A percentile compares a stretch with the other conserved stretches of the same genome.
phyloP scores from a whole-genome alignment of 140 eudicot species.

The Anethum foeniculum region DNA sequence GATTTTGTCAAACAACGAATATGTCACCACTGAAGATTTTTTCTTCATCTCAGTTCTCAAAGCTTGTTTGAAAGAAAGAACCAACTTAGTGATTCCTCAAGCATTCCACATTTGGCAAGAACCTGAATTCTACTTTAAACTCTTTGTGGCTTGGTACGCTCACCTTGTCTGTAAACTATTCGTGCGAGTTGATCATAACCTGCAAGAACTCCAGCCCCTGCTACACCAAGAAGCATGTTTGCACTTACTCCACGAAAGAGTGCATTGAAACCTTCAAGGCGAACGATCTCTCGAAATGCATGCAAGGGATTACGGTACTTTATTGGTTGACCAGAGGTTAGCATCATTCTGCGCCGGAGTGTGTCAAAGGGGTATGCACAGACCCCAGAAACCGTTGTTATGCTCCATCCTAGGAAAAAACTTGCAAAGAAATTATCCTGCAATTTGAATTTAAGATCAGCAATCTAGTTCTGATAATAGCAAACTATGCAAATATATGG shows the following conservation, averaged over 20 bases:
- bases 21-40: background rate
- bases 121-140: conserved; percentile 28
- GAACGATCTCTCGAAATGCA: conserved; percentile 69
- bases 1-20: background rate
- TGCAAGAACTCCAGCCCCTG: conserved; percentile 98
- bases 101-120: background rate
- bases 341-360: conserved; percentile 89
- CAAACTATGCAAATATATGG: background rate
- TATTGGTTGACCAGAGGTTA: conserved; percentile 81
- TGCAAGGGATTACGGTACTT: conserved; percentile 64
- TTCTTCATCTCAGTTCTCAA: background rate
- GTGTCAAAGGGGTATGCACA: conserved; percentile 99
- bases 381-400: conserved; percentile 85
- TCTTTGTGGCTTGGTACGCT: conserved; percentile 35
- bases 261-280: conserved; percentile 62
- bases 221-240: conserved; percentile 89
- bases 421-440: conserved; percentile 90
- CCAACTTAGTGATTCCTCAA: background rate
- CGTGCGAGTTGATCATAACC: conserved; percentile 72
- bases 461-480: background rate
- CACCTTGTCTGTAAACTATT: conserved; percentile 43
- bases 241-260: conserved; percentile 83
- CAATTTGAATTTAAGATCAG: conserved; percentile 14
- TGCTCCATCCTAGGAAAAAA: conserved; percentile 87
- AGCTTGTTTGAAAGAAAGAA: background rate